These are phyloP conservation scores for Suillus discolor DNA, from an alignment of 768 basidiomycete species.

Conservation along the genomic window DNA sequence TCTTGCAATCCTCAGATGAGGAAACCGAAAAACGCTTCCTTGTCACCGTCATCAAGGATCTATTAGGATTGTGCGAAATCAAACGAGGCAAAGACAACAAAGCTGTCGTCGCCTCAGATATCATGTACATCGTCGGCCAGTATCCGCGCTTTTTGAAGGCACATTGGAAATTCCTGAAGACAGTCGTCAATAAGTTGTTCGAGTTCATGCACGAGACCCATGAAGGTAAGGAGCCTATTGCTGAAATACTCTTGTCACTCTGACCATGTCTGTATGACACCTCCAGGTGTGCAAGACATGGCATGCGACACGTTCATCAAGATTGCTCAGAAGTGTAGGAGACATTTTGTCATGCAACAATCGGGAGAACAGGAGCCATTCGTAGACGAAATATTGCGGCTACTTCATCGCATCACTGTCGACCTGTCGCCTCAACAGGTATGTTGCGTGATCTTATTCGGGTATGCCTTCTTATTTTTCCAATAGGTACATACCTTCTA, in stretches of 20 bases:
- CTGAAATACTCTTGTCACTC: slow-evolving; percentile 19
- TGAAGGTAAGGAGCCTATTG: slow-evolving; percentile 58
- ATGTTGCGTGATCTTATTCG: slow-evolving; percentile 11
- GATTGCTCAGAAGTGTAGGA: slow-evolving; percentile 97
- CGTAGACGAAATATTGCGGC: slow-evolving; percentile 93
- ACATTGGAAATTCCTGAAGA: slow-evolving; percentile 99
- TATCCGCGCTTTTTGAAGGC: slow-evolving; percentile 99
- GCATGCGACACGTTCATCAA: slow-evolving; percentile 99
- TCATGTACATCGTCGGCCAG: slow-evolving; percentile 99
- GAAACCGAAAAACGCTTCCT: slow-evolving; percentile 99
- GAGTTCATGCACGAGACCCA: slow-evolving; percentile 99
- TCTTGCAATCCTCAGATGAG: slow-evolving; percentile 63
- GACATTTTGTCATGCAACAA: slow-evolving; percentile 99
- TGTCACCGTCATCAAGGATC: slow-evolving; percentile 98
- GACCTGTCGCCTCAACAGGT: slow-evolving; percentile 91
- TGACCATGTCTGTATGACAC: slow-evolving; percentile 5
- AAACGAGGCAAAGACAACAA: slow-evolving; percentile 99
- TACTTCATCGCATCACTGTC: slow-evolving; percentile 90
- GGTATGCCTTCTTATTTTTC: slow-evolving; percentile 12
- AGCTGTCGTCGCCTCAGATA: slow-evolving; percentile 94
- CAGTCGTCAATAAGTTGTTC: slow-evolving; percentile 98
- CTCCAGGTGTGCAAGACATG: slow-evolving; percentile 96
- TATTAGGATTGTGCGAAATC: slow-evolving; percentile 96
- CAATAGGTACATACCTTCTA: slow-evolving; percentile 91
- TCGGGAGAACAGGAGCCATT: slow-evolving; percentile 97